Percentiles rank a stretch among this genome's conserved stretches.
phyloP scores from a whole-genome alignment of 1,139 yeast species.

The Pichia sp. region DNA sequence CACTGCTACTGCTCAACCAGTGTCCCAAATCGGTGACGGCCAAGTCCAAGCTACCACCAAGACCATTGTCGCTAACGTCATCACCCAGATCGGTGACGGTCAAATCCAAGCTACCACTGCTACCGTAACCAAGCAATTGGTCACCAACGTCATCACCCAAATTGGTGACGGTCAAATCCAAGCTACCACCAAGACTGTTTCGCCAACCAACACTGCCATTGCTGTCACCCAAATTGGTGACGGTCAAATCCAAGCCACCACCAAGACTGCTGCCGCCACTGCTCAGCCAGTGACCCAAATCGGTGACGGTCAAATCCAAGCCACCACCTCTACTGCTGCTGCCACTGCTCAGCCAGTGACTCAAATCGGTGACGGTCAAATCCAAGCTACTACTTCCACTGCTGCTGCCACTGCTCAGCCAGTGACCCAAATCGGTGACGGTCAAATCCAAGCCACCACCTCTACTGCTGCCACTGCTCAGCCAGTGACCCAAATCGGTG shows the following conservation, averaged over 20 bases:
- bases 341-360: conserved; percentile 28
- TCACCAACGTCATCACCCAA: conserved; percentile 35
- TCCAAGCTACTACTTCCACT: conserved; percentile 36
- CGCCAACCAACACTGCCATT: conserved; percentile 30
- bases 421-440: conserved; percentile 42
- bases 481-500: conserved; percentile 38
- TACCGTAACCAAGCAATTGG: conserved; percentile 28
- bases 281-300: conserved; percentile 34
- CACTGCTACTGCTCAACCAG: conserved; percentile 31
- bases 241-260: conserved; percentile 38
- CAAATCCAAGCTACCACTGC: conserved; percentile 40
- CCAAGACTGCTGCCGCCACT: conserved; percentile 22
- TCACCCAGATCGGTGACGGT: conserved; percentile 44
- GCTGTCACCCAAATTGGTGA: conserved; percentile 31
- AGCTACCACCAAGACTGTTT: conserved; percentile 35
- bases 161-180: conserved; percentile 46
- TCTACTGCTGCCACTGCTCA: conserved; percentile 20
- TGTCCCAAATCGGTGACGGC: conserved; percentile 44
- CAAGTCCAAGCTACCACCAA: conserved; percentile 30
- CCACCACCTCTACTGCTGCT: conserved; percentile 33
- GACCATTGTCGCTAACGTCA: conserved; percentile 17
- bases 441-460: conserved; percentile 36
- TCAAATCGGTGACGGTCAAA: conserved; percentile 44
- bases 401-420: conserved; percentile 28
- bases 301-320: conserved; percentile 40